These are phyloP conservation scores for Diutina scorzettiae DNA, from an alignment of 1,139 yeast species.

Conservation along the genomic window DNA sequence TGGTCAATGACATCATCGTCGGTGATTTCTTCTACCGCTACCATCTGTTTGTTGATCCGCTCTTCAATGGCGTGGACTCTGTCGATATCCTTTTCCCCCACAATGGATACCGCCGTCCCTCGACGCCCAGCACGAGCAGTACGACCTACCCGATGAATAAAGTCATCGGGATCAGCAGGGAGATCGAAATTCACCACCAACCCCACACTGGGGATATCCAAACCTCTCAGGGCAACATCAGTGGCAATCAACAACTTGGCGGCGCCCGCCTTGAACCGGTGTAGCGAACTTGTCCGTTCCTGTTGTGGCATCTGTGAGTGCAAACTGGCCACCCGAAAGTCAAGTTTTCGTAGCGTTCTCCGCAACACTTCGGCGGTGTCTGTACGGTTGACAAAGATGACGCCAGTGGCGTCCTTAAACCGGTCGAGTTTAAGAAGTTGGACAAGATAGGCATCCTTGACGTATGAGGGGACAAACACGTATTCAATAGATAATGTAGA, in stretches of 20 bases:
- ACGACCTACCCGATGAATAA: slow-evolving; percentile 98
- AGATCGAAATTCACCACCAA: slow-evolving; percentile 84
- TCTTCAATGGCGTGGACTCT: slow-evolving; percentile 80
- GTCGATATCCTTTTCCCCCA: slow-evolving; percentile 75
- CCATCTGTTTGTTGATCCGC: slow-evolving; percentile 70
- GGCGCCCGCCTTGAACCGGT: slow-evolving; percentile 87
- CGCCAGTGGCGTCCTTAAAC: slow-evolving; percentile 56
- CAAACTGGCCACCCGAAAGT: slow-evolving; percentile 72
- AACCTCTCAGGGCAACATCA: slow-evolving; percentile 94
- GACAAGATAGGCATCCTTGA: slow-evolving; percentile 79
- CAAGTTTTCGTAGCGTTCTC: slow-evolving; percentile 61
- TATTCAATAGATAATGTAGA: slow-evolving; percentile 48
- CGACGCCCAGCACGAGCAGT: slow-evolving; percentile 97
- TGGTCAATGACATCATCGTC: slow-evolving; percentile 69
- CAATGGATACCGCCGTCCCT: slow-evolving; percentile 46
- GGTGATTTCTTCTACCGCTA: slow-evolving; percentile 50
- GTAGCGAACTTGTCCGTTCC: slow-evolving; percentile 83
- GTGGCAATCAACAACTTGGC: slow-evolving; percentile 89
- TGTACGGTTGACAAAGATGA: slow-evolving; percentile 86
- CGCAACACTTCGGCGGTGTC: slow-evolving; percentile 78
- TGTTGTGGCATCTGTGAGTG: slow-evolving; percentile 93
- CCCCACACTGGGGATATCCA: slow-evolving; percentile 88
- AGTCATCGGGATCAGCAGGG: slow-evolving; percentile 95
- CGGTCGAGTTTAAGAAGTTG: slow-evolving; percentile 51
- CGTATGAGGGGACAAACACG: slow-evolving; percentile 63